phyloP scores from a whole-genome alignment of 208 protist species.

The Trypanosoma avium region DNA sequence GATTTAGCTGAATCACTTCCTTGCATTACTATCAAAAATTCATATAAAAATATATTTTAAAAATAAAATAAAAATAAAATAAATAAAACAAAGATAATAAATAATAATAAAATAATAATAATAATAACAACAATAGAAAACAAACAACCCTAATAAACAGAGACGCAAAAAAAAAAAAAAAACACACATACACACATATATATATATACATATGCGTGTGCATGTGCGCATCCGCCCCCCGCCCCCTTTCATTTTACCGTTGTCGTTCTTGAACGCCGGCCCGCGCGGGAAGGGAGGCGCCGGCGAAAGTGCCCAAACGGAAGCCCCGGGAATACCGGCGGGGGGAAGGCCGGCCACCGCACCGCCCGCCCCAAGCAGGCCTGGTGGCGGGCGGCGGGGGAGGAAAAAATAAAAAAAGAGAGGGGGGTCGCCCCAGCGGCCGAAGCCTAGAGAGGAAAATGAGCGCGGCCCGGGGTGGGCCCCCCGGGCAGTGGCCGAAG shows the following conservation, averaged over 20 bases:
- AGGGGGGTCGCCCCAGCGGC: neutral
- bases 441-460: neutral
- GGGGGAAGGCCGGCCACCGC: neutral
- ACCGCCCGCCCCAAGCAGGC: neutral
- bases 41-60: conserved; percentile 11
- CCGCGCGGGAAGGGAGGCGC: neutral
- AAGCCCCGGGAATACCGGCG: neutral
- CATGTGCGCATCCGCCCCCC: neutral
- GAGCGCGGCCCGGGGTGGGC: too few relatives aligned
- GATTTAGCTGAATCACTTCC: conserved; percentile 25
- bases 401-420: neutral
- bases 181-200: neutral
- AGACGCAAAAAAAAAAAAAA: conserved; percentile 13
- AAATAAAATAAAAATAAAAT: conserved; percentile 12
- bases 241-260: neutral
- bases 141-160: neutral
- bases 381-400: neutral
- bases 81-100: conserved; percentile 9
- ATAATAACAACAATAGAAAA: neutral
- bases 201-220: neutral
- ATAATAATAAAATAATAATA: neutral
- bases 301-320: neutral
- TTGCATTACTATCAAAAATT: conserved; percentile 18
- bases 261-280: too few relatives aligned
- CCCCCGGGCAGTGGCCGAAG: neutral